Base-by-base conservation (phyloP, 2,329 filamentous ascomycete species). In the Lojkania enalia region DNA sequence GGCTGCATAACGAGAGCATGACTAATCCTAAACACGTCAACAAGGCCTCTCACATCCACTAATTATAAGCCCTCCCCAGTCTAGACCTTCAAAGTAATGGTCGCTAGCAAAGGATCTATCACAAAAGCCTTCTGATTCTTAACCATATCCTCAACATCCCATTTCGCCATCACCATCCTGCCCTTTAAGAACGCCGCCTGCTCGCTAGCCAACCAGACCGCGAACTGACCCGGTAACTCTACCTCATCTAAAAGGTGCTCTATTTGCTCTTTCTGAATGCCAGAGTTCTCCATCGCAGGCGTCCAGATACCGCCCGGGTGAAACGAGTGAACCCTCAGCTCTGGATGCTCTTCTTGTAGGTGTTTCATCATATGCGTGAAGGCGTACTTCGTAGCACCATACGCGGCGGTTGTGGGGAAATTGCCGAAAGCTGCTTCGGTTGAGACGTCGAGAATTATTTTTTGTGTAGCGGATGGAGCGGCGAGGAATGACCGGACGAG, bases 111-210 rank as follows among this genome's bases (percentile, higher is more conserved):
- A 15, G 9, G 5, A 41, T 39, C 42, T 20, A 16, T 29, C 36
- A 40, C 42, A 41, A 46, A 46, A n/a, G n/a, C 20, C 19, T 18
- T 20, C 32, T 20, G 40, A 16, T 35, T 46, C 42, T 21, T 16
- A 3, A 55, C 30, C 40, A 73, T 49, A 47, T 75, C 71, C 15
- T 71, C 61, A 9, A 73, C 70, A 58, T 75, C 71, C 70, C 71
- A 73, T 31, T 69, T 66, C 1, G 64, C 59, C 57, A 63, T 67
- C 5, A 72, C 49, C 45, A 58, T 68, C 15, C 66, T 55, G 1
- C 71, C 71, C 47, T 66, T 64, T 25, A 75, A 45, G 40, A 74
- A 74, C 0, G 56, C 53, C 1, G 67, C 69, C 50, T 74, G 67
- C 1, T 60, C 46, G n/a, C 61, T 65, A 2, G 67, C 58, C 4